A percentile compares a stretch with the other conserved stretches of the same genome.
phyloP scores from a whole-genome alignment of 2,329 filamentous ascomycete species.

The Alternaria sp. region DNA sequence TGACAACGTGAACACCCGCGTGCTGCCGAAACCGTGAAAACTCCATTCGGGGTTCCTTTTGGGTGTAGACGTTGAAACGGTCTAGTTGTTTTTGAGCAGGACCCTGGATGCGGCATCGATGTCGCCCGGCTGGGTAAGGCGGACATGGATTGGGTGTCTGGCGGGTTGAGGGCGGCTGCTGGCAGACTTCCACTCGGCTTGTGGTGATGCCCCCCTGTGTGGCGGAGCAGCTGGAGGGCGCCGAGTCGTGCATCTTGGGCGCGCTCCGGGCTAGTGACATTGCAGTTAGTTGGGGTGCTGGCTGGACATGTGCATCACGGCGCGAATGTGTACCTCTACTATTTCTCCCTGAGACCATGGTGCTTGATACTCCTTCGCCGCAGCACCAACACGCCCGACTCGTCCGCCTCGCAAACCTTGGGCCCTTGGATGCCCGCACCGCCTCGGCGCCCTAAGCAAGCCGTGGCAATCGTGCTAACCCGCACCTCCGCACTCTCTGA shows the following conservation, averaged over 20 bases:
- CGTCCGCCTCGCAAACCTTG: slow-evolving; percentile 8
- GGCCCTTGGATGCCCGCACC: slow-evolving; percentile 17
- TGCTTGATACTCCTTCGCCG: slow-evolving; percentile 11
- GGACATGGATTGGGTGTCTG: neutral
- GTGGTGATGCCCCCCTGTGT: neutral
- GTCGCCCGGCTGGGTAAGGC: neutral
- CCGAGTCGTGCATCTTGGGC: slow-evolving; percentile 7
- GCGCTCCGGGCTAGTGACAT: slow-evolving; percentile 1
- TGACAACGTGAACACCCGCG: neutral
- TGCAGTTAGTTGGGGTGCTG: neutral
- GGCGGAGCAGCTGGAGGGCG: neutral
- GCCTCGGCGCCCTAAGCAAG: slow-evolving; percentile 15
- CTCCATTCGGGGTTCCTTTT: neutral
- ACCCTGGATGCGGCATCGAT: neutral
- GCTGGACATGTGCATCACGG: neutral
- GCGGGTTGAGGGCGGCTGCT: neutral
- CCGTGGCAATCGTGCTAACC: slow-evolving; percentile 24
- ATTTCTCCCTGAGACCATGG: slow-evolving; percentile 13
- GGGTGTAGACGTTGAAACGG: neutral
- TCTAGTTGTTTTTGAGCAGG: neutral
- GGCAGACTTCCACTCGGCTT: neutral
- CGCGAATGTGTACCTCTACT: neutral
- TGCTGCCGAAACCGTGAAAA: neutral
- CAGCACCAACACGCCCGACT: slow-evolving; percentile 3
- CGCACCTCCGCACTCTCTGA: slow-evolving; percentile 17